phyloP scores from a whole-genome alignment of 1,139 yeast genomes.

The Saccharomycopsis crataegensis region DNA sequence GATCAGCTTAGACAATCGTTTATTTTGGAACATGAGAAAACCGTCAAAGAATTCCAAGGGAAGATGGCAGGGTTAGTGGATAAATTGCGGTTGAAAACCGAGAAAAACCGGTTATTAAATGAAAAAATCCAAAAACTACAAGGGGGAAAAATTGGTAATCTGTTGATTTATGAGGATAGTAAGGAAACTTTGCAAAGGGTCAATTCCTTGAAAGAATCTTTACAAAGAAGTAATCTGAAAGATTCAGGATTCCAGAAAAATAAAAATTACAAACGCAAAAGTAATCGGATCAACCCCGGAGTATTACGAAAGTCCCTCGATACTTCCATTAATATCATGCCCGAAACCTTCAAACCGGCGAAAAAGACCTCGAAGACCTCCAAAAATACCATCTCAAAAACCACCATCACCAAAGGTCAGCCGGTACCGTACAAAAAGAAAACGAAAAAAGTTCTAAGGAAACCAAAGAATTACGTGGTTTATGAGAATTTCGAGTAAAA shows the following conservation, averaged over 20 bases:
- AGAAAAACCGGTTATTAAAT: constrained; percentile 2
- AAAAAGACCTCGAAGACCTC: background rate
- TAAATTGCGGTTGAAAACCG: constrained; percentile 9
- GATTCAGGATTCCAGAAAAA: background rate
- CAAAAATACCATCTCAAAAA: background rate
- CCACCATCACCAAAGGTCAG: background rate
- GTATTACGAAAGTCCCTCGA: constrained; percentile 2
- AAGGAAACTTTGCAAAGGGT: background rate
- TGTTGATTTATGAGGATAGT: background rate
- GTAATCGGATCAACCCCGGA: background rate
- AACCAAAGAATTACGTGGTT: background rate
- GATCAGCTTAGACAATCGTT: background rate
- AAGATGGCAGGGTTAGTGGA: constrained; percentile 7
- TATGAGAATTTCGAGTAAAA: no score
- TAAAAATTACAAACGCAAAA: background rate
- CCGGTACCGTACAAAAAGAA: no score
- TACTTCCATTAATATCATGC: constrained; percentile 2
- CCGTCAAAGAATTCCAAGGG: constrained; percentile 4
- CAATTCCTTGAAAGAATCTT: background rate
- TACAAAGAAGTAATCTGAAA: background rate
- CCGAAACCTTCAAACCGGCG: background rate
- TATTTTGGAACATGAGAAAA: background rate
- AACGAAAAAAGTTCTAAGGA: background rate
- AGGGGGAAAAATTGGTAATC: background rate
- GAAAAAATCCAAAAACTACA: background rate